Evolutionary conservation across 1,139 yeast genomes (phyloP).

Genomic region (Nakaseomyces nivariensis): DNA sequence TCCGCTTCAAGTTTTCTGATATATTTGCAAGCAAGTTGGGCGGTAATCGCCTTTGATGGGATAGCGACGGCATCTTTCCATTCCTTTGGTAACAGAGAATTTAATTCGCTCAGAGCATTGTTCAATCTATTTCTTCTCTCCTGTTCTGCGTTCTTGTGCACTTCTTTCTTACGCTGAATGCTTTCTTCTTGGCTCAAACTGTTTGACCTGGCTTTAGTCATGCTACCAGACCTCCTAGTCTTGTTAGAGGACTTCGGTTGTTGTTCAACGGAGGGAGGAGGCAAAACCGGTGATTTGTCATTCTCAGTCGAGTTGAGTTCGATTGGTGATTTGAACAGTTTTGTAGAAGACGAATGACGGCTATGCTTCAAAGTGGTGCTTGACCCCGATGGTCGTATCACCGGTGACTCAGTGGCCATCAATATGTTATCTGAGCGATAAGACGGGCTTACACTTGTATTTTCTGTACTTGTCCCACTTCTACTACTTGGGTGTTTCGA

Average conservation of each 20-base stretch:
- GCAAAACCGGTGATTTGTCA: background rate
- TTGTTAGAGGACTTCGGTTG: background rate
- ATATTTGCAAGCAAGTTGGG: conserved; percentile 72
- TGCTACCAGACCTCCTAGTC: background rate
- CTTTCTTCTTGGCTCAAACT: conserved; percentile 10
- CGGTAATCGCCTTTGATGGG: conserved; percentile 89
- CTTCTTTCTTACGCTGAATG: conserved; percentile 46
- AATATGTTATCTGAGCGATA: background rate
- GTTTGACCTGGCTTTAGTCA: conserved; percentile 7
- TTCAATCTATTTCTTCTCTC: conserved; percentile 92
- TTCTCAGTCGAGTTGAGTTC: background rate
- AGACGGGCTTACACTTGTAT: background rate
- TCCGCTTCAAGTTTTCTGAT: conserved; percentile 39
- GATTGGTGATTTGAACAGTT: background rate
- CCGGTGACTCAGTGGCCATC: conserved; percentile 22
- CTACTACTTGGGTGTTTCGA: conserved; percentile 2
- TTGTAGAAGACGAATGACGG: background rate
- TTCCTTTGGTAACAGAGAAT: conserved; percentile 53
- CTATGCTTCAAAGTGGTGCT: background rate
- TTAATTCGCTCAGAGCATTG: conserved; percentile 68
- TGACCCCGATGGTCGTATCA: conserved; percentile 18
- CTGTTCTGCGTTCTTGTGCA: conserved; percentile 91
- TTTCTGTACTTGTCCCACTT: conserved; percentile 4
- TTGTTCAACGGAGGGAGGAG: too few species aligned
- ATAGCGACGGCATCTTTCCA: conserved; percentile 49